Conservation (phyloP, 495 filamentous ascomycete genomes). For the Penicillium subrubescens region DNA sequence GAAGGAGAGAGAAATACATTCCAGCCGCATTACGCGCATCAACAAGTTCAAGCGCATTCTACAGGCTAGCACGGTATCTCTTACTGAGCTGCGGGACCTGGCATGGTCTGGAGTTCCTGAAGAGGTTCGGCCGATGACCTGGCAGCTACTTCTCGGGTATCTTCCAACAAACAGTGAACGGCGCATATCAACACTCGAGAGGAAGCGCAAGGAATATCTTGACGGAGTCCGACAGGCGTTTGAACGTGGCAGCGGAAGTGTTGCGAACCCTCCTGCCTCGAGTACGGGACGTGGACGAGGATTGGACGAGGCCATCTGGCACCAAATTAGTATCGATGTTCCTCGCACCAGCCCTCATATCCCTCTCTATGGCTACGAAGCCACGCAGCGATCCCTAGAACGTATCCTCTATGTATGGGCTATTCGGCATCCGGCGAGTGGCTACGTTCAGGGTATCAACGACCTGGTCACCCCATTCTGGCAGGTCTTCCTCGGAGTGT, state of each 20-base stretch:
- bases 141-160: conserved; percentile 95
- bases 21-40: conserved; percentile 86
- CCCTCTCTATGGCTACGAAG: conserved; percentile 91
- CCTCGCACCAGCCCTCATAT: conserved; percentile 96
- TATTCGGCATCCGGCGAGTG: conserved; percentile 92
- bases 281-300: conserved; percentile 62
- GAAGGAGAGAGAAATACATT: conserved; percentile 86
- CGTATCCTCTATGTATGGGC: conserved; percentile 97
- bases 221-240: conserved; percentile 96
- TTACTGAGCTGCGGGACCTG: conserved; percentile 77
- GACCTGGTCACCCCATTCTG: conserved; percentile 97
- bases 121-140: conserved; percentile 96
- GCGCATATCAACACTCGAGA: conserved; percentile 84
- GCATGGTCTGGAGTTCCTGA: conserved; percentile 94
- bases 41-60: conserved; percentile 98
- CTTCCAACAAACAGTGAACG: conserved; percentile 92
- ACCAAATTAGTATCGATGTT: conserved; percentile 98
- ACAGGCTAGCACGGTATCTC: conserved; percentile 84
- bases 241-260: conserved; percentile 61
- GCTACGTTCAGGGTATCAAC: conserved; percentile 98
- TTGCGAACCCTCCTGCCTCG: conserved; percentile 38
- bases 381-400: conserved; percentile 90
- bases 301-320: conserved; percentile 94
- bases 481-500: conserved; percentile 92
- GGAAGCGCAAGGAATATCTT: conserved; percentile 95